Evolutionary conservation across 2,329 filamentous ascomycete species (phyloP).

Genomic region (Periconia sp.): DNA sequence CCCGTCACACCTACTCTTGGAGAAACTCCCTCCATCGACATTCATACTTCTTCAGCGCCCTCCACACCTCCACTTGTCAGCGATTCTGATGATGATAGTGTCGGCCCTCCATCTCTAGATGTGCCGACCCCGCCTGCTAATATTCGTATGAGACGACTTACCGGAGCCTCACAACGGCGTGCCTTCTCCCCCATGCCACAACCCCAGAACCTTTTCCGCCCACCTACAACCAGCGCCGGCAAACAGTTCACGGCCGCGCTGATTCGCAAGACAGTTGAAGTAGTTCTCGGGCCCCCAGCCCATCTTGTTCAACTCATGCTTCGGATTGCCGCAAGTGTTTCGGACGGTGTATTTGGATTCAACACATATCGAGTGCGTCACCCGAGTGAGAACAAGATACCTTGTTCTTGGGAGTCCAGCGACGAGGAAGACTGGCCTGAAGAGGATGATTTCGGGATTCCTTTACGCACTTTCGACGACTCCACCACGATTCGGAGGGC

Average conservation of each 20-base stretch:
- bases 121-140: slow-evolving; percentile 44
- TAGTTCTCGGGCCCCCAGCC: slow-evolving; percentile 78
- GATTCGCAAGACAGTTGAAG: slow-evolving; percentile 73
- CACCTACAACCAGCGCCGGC: slow-evolving; percentile 44
- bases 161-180: slow-evolving; percentile 59
- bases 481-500: slow-evolving; percentile 20
- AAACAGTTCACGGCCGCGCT: slow-evolving; percentile 56
- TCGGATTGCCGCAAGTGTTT: slow-evolving; percentile 75
- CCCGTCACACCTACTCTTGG: slow-evolving; percentile 26
- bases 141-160: slow-evolving; percentile 44
- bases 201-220: slow-evolving; percentile 65
- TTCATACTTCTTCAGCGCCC: slow-evolving; percentile 37
- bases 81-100: slow-evolving; percentile 48
- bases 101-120: slow-evolving; percentile 42
- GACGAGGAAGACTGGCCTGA: slow-evolving; percentile 55
- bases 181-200: slow-evolving; percentile 69
- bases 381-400: slow-evolving; percentile 30
- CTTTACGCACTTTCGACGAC: slow-evolving; percentile 38
- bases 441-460: slow-evolving; percentile 61
- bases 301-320: slow-evolving; percentile 79
- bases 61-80: slow-evolving; percentile 49
- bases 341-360: slow-evolving; percentile 47
- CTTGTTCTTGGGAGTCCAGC: slow-evolving; percentile 61
- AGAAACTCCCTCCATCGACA: slow-evolving; percentile 20
- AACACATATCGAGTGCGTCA: slow-evolving; percentile 36